Evolutionary conservation across 2,329 filamentous ascomycete species (phyloP).

Genomic region (Aotearoamyces nothofagi): DNA sequence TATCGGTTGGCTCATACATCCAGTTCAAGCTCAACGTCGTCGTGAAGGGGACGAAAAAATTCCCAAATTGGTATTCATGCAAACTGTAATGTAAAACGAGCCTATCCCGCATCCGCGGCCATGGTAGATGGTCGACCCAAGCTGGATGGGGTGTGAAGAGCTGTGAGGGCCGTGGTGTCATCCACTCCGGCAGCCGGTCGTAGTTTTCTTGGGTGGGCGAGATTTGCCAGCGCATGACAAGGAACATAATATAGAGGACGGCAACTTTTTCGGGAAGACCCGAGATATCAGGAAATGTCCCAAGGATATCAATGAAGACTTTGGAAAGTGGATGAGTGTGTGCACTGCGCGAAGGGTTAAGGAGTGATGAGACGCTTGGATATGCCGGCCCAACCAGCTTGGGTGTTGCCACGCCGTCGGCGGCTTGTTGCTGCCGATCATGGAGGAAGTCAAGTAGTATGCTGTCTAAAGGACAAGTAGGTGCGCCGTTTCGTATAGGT

Average conservation of each 20-base stretch:
- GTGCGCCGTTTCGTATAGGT: conserved; percentile 39
- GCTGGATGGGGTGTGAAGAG: conserved; percentile 53
- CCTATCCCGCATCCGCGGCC: conserved; percentile 59
- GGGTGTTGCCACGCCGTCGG: conserved; percentile 45
- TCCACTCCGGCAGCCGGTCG: conserved; percentile 60
- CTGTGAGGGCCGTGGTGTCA: conserved; percentile 51
- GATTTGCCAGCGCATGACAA: conserved; percentile 75
- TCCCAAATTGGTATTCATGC: conserved; percentile 49
- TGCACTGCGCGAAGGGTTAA: conserved; percentile 50
- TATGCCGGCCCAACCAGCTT: conserved; percentile 64
- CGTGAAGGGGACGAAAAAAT: conserved; percentile 75
- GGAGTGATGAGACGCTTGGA: conserved; percentile 63
- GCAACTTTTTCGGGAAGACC: conserved; percentile 72
- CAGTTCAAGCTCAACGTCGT: conserved; percentile 65
- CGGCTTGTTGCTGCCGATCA: conserved; percentile 49
- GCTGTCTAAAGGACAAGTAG: conserved; percentile 64
- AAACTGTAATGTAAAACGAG: conserved; percentile 35
- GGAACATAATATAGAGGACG: conserved; percentile 74
- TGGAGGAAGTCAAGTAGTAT: conserved; percentile 70
- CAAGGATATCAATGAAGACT: conserved; percentile 71
- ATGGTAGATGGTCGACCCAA: conserved; percentile 75
- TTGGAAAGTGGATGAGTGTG: conserved; percentile 67
- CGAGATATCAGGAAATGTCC: conserved; percentile 67
- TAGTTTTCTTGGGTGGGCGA: conserved; percentile 67
- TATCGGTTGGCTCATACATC: conserved; percentile 64